A percentile compares a stretch with the other conserved stretches of the same genome.
phyloP scores from a whole-genome alignment of 352 stramenopile species.

The Globisporangium nunn region DNA sequence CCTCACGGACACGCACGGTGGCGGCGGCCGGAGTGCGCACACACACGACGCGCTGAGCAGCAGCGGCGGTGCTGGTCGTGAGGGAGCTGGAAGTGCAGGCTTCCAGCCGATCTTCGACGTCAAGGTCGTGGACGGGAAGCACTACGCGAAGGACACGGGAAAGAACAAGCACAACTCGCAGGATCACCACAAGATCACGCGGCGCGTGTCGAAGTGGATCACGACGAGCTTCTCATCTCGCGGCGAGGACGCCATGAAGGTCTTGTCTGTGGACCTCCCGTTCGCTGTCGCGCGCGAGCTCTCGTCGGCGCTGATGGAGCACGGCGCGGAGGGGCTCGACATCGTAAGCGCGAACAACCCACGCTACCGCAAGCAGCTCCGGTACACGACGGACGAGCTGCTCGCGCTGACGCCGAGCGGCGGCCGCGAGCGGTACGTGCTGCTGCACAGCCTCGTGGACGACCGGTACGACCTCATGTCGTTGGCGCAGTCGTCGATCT shows the following conservation, averaged over 20 bases:
- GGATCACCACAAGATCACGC: constrained; percentile 74
- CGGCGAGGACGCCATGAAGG: constrained; percentile 76
- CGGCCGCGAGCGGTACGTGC: constrained; percentile 65
- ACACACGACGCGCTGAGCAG: not conserved
- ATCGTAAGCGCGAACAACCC: constrained; percentile 45
- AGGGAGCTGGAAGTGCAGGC: constrained; percentile 7
- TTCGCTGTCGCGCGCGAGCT: constrained; percentile 75
- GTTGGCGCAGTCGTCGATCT: constrained; percentile 42
- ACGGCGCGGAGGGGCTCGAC: constrained; percentile 48
- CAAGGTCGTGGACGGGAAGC: constrained; percentile 64
- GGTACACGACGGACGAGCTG: constrained; percentile 75
- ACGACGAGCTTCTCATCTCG: constrained; percentile 67
- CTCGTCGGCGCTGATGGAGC: constrained; percentile 77
- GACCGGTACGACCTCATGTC: constrained; percentile 87
- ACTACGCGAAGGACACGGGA: constrained; percentile 44
- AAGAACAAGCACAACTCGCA: constrained; percentile 55
- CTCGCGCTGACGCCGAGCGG: constrained; percentile 42
- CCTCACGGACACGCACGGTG: not conserved
- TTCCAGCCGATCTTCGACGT: constrained; percentile 75
- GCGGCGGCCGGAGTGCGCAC: constrained; percentile 6
- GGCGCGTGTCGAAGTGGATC: constrained; percentile 85
- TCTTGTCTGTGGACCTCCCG: constrained; percentile 75
- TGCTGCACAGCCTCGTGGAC: constrained; percentile 79
- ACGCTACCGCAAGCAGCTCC: constrained; percentile 77
- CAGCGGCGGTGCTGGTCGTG: constrained; percentile 14